phyloP scores from a whole-genome alignment of 306 rosid species.

The Gastrolobium bilobum region DNA sequence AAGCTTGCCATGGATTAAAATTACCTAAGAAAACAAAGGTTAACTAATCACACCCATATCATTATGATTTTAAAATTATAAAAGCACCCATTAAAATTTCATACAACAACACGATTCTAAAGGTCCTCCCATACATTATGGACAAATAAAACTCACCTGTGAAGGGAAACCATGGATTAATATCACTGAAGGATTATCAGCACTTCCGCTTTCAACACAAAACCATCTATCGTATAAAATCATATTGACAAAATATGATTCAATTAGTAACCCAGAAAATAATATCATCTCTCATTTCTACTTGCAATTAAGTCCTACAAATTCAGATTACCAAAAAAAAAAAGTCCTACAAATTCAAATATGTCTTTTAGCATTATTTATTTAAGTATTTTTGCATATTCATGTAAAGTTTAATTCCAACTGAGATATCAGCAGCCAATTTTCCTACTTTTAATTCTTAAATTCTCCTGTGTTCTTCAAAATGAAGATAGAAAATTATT shows the following conservation, averaged over 20 bases:
- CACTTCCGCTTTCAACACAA: conserved; percentile 84
- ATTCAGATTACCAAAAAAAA: too few species aligned
- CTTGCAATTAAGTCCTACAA: conserved; percentile 36
- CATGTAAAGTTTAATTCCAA: conserved; percentile 4
- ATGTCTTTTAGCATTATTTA: neutral
- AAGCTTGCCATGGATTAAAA: conserved; percentile 9
- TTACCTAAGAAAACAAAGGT: neutral
- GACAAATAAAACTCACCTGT: conserved; percentile 65
- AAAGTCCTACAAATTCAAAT: conserved; percentile 27
- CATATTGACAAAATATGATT: conserved; percentile 60
- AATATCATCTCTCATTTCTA: conserved; percentile 53
- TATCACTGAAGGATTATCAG: conserved; percentile 80
- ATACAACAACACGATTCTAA: neutral
- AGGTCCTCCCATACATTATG: neutral
- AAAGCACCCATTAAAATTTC: neutral
- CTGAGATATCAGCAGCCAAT: neutral
- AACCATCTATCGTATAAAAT: conserved; percentile 91
- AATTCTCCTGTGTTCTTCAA: neutral
- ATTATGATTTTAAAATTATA: conserved; percentile 18
- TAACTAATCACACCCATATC: neutral
- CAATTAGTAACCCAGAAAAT: conserved; percentile 63
- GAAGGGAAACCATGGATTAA: conserved; percentile 94
- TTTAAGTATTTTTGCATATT: neutral
- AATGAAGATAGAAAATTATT: conserved; percentile 33
- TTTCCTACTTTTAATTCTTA: neutral